These are phyloP conservation scores for Lolium perenne DNA, from an alignment of 176 grass and related monocot genomes.

Conservation along the genomic window DNA sequence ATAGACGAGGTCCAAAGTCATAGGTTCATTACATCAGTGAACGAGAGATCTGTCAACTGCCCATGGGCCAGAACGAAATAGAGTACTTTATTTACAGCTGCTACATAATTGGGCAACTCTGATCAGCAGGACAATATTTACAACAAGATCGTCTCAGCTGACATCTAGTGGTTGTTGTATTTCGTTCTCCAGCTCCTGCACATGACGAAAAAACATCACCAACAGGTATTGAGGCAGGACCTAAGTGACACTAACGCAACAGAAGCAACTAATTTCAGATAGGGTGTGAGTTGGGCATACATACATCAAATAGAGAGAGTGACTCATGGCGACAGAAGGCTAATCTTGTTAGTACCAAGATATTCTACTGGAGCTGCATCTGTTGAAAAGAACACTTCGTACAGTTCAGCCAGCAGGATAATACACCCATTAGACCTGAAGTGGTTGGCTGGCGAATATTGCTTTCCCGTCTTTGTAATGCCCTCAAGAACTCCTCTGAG, in stretches of 20 bases:
- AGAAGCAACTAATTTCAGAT: constrained; percentile 8
- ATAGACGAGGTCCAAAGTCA: constrained; percentile 2
- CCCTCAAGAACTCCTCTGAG: constrained; percentile 85
- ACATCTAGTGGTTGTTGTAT: constrained; percentile 8
- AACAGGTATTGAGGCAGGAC: background rate
- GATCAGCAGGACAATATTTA: constrained; percentile 30
- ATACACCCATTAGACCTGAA: constrained; percentile 52
- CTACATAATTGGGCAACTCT: constrained; percentile 22
- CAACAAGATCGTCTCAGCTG: constrained; percentile 31
- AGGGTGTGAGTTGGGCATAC: constrained; percentile 10
- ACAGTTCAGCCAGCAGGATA: constrained; percentile 82
- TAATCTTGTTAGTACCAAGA: constrained; percentile 8
- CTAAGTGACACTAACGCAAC: background rate
- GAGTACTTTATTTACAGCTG: constrained; percentile 27
- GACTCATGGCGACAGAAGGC: constrained; percentile 10
- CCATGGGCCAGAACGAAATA: constrained; percentile 22
- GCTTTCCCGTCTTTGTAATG: constrained; percentile 73
- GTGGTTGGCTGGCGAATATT: constrained; percentile 67
- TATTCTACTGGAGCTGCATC: constrained; percentile 41
- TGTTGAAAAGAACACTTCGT: constrained; percentile 57
- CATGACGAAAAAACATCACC: constrained; percentile 25
- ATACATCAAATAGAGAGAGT: constrained; percentile 33
- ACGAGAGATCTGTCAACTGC: constrained; percentile 2
- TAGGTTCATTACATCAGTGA: background rate
- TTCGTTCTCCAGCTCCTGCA: constrained; percentile 29